Evolutionary conservation across 257 asterid species (phyloP).

Genomic region (Nemophila menziesii): DNA sequence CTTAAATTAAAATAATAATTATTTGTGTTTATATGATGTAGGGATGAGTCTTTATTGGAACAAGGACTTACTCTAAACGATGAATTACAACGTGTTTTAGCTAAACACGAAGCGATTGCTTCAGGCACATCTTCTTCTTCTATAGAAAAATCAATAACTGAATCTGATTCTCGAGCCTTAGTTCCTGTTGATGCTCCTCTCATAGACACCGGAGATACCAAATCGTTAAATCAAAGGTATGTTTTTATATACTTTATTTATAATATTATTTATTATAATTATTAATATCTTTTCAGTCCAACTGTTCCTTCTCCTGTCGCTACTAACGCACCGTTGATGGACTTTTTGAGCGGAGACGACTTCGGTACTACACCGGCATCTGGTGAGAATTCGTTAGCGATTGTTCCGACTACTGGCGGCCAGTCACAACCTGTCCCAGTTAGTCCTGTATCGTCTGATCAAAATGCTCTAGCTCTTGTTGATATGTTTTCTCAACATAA

Average conservation of each 20-base stretch:
- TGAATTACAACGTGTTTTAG: constrained; percentile 85
- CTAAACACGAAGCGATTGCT: constrained; percentile 79
- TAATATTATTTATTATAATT: neutral
- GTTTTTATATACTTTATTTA: constrained; percentile 4
- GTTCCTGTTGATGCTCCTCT: constrained; percentile 63
- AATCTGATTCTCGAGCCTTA: constrained; percentile 41
- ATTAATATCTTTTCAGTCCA: neutral
- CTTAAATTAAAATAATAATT: no score
- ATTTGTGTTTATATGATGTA: constrained; percentile 17
- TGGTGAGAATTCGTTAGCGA: constrained; percentile 45
- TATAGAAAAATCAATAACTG: constrained; percentile 49
- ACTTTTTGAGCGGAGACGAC: constrained; percentile 96
- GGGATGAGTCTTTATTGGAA: constrained; percentile 87
- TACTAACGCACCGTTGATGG: constrained; percentile 49
- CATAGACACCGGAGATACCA: constrained; percentile 66
- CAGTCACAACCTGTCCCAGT: constrained; percentile 65
- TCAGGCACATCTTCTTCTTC: constrained; percentile 46
- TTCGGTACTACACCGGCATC: constrained; percentile 51
- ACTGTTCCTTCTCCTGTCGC: constrained; percentile 52
- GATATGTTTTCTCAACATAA: constrained; percentile 60
- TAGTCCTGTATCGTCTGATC: constrained; percentile 49
- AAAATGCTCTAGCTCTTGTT: constrained; percentile 81
- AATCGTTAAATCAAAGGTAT: constrained; percentile 48
- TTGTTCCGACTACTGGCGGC: constrained; percentile 80
- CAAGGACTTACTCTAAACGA: constrained; percentile 91